Evolutionary conservation across 257 asterid species (phyloP).

Genomic region (Solanum virginianum): DNA sequence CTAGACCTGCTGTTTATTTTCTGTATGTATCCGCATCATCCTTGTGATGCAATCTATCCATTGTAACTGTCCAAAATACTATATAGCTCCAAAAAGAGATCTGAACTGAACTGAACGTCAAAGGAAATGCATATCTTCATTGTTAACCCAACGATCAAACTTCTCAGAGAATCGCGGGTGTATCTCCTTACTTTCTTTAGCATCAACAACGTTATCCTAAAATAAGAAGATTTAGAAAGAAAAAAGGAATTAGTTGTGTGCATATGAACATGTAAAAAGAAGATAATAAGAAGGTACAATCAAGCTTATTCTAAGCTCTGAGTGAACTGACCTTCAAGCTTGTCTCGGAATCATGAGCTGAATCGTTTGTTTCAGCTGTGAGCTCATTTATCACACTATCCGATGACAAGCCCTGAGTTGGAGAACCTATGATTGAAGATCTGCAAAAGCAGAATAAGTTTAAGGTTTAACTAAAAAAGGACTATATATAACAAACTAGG

Average conservation of each 20-base stretch:
- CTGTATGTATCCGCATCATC: constrained; percentile 32
- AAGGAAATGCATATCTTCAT: constrained; percentile 37
- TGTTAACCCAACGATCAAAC: constrained; percentile 54
- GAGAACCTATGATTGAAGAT: constrained; percentile 45
- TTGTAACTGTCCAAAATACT: constrained; percentile 1
- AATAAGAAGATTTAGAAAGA: background rate
- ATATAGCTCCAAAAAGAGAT: background rate
- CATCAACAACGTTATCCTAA: constrained; percentile 8
- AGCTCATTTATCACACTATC: constrained; percentile 17
- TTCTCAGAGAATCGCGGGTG: constrained; percentile 32
- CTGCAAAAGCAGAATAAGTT: constrained; percentile 22
- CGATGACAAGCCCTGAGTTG: constrained; percentile 32
- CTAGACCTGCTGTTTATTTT: constrained; percentile 18
- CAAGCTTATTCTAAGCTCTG: background rate
- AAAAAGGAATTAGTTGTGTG: background rate
- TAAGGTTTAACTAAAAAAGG: background rate
- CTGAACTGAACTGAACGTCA: constrained; percentile 7
- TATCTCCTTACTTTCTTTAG: constrained; percentile 1
- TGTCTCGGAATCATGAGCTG: constrained; percentile 25
- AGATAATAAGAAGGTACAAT: background rate
- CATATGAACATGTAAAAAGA: background rate
- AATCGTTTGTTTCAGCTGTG: constrained; percentile 20
- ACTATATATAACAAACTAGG: background rate
- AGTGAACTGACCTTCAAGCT: constrained; percentile 43
- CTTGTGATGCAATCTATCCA: constrained; percentile 40